Percentiles rank a stretch among this genome's conserved stretches.
Evolutionary conservation across 805 yeast species (phyloP).

Genomic region (Zygoascus biomembranicola): DNA sequence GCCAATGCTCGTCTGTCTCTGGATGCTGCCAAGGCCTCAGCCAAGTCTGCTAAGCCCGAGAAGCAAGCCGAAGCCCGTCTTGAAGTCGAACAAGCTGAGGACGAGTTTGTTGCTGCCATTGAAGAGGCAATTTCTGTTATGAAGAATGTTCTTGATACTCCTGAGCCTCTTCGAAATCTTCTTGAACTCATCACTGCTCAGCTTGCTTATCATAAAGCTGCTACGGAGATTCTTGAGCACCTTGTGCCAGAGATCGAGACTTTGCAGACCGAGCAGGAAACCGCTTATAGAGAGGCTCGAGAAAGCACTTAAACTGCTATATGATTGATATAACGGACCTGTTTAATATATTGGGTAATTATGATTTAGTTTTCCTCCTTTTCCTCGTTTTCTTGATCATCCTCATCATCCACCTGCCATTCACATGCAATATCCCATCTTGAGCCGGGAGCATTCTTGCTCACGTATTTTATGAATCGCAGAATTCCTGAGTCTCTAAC

Average conservation of each 20-base stretch:
- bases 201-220: constrained; percentile 70
- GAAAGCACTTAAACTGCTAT: constrained; percentile 13
- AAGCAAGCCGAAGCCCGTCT: constrained; percentile 68
- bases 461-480: constrained; percentile 87
- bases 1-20: constrained; percentile 70
- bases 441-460: constrained; percentile 78
- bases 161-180: constrained; percentile 59
- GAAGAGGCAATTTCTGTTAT: constrained; percentile 79
- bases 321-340: not conserved
- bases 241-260: constrained; percentile 57
- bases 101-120: constrained; percentile 80
- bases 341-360: constrained; percentile 3
- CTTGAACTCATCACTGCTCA: constrained; percentile 70
- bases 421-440: constrained; percentile 84
- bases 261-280: constrained; percentile 46
- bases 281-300: constrained; percentile 28
- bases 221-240: constrained; percentile 55
- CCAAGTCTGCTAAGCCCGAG: constrained; percentile 45
- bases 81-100: constrained; percentile 77
- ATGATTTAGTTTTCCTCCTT: not conserved
- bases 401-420: constrained; percentile 50
- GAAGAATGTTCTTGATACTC: constrained; percentile 69
- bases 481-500: constrained; percentile 79
- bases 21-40: constrained; percentile 63
- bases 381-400: constrained; percentile 4